phyloP scores from a whole-genome alignment of 352 stramenopile genomes.

The Pythium monospermum region DNA sequence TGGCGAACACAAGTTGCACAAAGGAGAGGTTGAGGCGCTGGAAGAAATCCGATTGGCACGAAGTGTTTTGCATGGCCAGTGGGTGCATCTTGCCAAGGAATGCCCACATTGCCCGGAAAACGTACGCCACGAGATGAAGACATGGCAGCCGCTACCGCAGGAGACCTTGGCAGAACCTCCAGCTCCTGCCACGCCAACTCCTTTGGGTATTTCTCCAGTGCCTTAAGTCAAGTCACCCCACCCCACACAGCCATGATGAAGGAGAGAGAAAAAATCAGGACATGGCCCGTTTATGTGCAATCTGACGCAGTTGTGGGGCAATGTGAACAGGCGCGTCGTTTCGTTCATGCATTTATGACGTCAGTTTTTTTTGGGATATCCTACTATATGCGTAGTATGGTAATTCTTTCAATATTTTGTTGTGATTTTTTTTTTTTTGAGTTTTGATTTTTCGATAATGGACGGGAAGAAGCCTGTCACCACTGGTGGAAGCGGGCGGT shows the following conservation, averaged over 20 bases:
- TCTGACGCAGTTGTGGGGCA: not conserved
- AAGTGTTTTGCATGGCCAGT: constrained; percentile 13
- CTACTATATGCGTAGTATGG: no score
- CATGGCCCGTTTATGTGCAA: not conserved
- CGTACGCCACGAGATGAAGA: constrained; percentile 16
- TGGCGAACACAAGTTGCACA: constrained; percentile 1
- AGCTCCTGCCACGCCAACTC: not conserved
- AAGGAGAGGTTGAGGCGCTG: constrained; percentile 1
- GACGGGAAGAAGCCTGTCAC: not conserved
- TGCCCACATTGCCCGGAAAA: constrained; percentile 4
- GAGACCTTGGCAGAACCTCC: constrained; percentile 1
- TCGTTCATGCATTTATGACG: constrained; percentile 1
- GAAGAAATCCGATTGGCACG: constrained; percentile 7
- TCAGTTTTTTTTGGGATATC: not conserved
- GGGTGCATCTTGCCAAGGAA: constrained; percentile 7
- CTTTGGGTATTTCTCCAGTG: no score
- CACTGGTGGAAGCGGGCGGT: no score
- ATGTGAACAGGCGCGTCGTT: constrained; percentile 4
- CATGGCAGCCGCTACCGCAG: constrained; percentile 6
- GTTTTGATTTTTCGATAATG: not conserved
- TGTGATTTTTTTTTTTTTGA: not conserved
- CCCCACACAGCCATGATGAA: not conserved
- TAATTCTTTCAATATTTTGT: not conserved
- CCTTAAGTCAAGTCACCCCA: not conserved
- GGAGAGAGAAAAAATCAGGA: constrained; percentile 2